Base-by-base conservation (phyloP, 352 stramenopile genomes). In the Phytophthora macrochlamydospora region DNA sequence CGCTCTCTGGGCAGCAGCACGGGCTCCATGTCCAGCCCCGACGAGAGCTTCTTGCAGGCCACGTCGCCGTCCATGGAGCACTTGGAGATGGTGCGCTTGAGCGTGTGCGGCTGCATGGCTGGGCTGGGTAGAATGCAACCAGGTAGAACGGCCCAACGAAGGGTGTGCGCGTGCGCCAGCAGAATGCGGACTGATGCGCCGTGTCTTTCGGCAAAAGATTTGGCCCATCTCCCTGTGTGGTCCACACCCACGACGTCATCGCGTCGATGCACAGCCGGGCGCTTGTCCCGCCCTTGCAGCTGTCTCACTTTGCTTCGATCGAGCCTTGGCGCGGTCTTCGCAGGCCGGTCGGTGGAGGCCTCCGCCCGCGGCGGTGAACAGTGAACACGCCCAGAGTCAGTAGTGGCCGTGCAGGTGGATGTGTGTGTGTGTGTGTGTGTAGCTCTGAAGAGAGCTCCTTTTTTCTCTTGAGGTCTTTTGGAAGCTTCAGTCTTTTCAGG, bases 21-120 rank as follows among this genome's bases (percentile, higher is more conserved):
- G 0, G 81, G 62, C 51, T 85, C 74, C 44, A 56, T 62, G 30
- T 69, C 63, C 42, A 69, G 50, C 5, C 58, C 56, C 12, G 77
- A 64, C 28, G 76, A 80, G 4, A 88, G 63, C 51, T 83, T 83
- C 59, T 90, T 91, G 52, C 66, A 67, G 18, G 69, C 69, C 31
- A 32, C 42, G 55, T 69, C 75, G 28, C 52, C 65, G 58, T 83
- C 74, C 68, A 92, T 82, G 30, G 76, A 80, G 57, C 81, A 92
- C 71, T 92, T 90, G 60, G 83, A 92, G 70, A 92, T 90, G 28
- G 83, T 92, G 59, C 83, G 81, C 68, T 92, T 92, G 50, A 92
- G 81, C 46, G 62, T 68, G 35, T 68, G 62, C 30, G 64, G 64
- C 59, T 67, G 70, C 71, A 78, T 68, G 18, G 18, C 0, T 24